Evolutionary conservation across 2,329 filamentous ascomycete species (phyloP).

Genomic region (Colletotrichum sidae): DNA sequence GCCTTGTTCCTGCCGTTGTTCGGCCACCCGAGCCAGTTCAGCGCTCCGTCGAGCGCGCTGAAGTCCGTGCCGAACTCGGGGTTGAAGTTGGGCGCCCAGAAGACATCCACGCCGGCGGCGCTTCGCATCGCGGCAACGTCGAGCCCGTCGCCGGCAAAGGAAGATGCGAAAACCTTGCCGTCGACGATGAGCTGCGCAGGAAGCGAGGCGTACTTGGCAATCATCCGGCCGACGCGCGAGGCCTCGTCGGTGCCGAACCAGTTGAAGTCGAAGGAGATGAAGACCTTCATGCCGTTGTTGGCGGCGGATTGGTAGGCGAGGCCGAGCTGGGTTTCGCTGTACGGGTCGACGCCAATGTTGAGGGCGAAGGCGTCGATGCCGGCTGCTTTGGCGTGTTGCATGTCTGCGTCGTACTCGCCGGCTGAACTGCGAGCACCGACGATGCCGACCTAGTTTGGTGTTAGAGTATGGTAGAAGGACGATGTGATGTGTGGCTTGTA

Average conservation of each 20-base stretch:
- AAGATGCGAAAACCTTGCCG: slow-evolving; percentile 63
- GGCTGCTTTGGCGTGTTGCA: slow-evolving; percentile 55
- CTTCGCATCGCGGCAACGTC: slow-evolving; percentile 54
- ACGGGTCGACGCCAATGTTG: slow-evolving; percentile 59
- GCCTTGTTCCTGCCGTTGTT: slow-evolving; percentile 61
- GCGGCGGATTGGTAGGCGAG: slow-evolving; percentile 62
- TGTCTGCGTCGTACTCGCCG: slow-evolving; percentile 59
- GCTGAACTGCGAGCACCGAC: slow-evolving; percentile 54
- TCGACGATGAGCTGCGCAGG: slow-evolving; percentile 62
- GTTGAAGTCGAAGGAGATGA: slow-evolving; percentile 69
- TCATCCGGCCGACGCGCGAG: slow-evolving; percentile 55
- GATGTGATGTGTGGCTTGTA: not conserved
- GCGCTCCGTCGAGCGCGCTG: slow-evolving; percentile 54
- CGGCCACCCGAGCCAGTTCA: slow-evolving; percentile 61
- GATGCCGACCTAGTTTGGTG: slow-evolving; percentile 54
- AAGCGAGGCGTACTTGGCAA: slow-evolving; percentile 56
- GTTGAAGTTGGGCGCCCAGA: slow-evolving; percentile 63
- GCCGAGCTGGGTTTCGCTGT: slow-evolving; percentile 58
- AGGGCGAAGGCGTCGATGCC: slow-evolving; percentile 61
- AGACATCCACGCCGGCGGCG: slow-evolving; percentile 57
- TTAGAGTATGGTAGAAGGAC: not conserved
- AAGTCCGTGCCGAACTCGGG: slow-evolving; percentile 52
- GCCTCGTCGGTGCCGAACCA: slow-evolving; percentile 54
- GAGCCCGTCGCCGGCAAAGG: slow-evolving; percentile 61
- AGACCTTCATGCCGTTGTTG: slow-evolving; percentile 62